Evolutionary conservation across 306 rosid species (phyloP).

Genomic region (Trifolium fragiferum): DNA sequence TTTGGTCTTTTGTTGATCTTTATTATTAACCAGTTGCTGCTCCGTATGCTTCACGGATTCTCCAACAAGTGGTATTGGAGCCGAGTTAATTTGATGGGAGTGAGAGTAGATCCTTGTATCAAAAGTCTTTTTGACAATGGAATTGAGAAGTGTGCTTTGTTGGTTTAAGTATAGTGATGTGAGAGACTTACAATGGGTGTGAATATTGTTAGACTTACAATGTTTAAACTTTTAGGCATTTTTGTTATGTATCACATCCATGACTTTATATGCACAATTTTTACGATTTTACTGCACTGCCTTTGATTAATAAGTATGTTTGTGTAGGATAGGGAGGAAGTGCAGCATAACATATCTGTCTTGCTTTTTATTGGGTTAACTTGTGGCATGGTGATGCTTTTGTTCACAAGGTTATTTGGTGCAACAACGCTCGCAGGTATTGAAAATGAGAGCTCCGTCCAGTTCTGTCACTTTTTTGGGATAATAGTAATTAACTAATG

Average conservation of each 20-base stretch:
- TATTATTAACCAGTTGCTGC: not conserved
- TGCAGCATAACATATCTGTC: conserved; percentile 64
- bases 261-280: conserved; percentile 16
- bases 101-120: not conserved
- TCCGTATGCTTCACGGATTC: not conserved
- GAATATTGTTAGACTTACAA: no score
- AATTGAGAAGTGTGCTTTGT: not conserved
- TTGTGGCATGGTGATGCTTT: conserved; percentile 77
- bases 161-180: not conserved
- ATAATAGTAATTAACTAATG: conserved; percentile 29
- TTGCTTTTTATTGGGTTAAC: conserved; percentile 81
- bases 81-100: not conserved
- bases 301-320: conserved; percentile 25
- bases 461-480: conserved; percentile 35
- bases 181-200: not conserved
- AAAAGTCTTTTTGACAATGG: not conserved
- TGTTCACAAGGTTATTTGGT: conserved; percentile 76
- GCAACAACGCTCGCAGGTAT: conserved; percentile 74
- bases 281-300: conserved; percentile 11
- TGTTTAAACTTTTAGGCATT: not conserved
- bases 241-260: not conserved
- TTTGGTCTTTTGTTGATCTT: not conserved
- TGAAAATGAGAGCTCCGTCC: conserved; percentile 33
- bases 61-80: not conserved
- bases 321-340: conserved; percentile 83